Conservation (phyloP, 2,329 filamentous ascomycete species). For the Hypoxylon sp. region DNA sequence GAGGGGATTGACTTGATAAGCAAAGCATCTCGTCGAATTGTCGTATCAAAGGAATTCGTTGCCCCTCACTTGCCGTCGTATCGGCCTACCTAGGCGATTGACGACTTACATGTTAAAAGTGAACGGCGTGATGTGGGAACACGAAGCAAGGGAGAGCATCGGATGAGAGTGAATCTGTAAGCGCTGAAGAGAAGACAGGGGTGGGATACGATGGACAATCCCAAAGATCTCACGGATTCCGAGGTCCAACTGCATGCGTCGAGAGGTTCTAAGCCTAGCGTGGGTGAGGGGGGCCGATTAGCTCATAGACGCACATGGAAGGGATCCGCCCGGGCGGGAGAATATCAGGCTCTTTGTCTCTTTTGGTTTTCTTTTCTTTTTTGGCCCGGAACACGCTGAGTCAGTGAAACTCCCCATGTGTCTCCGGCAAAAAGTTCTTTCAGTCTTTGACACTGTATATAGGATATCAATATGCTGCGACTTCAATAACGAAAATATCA, state of each 20-base stretch:
- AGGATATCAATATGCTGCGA: conserved; percentile 1
- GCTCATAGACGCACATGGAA: conserved; percentile 37
- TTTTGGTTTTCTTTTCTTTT: conserved; percentile 14
- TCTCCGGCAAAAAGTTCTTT: conserved; percentile 1
- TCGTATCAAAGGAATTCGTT: conserved; percentile 30
- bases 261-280: conserved; percentile 40
- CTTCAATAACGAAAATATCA: conserved; percentile 13
- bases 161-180: conserved; percentile 34
- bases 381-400: conserved; percentile 24
- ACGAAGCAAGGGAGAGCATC: conserved; percentile 39
- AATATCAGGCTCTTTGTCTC: conserved; percentile 19
- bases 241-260: conserved; percentile 37
- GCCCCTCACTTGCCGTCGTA: conserved; percentile 31
- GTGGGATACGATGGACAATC: conserved; percentile 38
- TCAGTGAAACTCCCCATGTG: conserved; percentile 29
- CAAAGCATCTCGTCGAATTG: conserved; percentile 4
- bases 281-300: conserved; percentile 39
- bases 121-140: conserved; percentile 36
- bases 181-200: conserved; percentile 25
- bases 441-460: conserved; percentile 17
- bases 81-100: conserved; percentile 31
- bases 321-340: conserved; percentile 39
- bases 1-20: conserved; percentile 24
- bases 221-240: conserved; percentile 38
- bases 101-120: conserved; percentile 21